These are phyloP conservation scores for Malus hybrid DNA, from an alignment of 331 rosid genomes.

Conservation along the genomic window DNA sequence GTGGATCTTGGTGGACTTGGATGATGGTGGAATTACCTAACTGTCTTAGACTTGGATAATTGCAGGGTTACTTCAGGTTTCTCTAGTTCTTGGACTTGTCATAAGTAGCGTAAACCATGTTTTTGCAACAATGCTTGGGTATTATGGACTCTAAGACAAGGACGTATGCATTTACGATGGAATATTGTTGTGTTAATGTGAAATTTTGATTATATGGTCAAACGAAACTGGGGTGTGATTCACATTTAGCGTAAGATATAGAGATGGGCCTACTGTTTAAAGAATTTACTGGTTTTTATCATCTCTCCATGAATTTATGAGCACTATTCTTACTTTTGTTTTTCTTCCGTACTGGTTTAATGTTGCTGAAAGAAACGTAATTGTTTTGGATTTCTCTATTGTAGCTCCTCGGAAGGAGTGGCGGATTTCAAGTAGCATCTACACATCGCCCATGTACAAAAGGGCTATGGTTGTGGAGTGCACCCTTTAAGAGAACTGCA, in stretches of 20 bases:
- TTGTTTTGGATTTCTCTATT: slow-evolving; percentile 2
- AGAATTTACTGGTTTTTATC: not conserved
- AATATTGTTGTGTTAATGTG: not conserved
- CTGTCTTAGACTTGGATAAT: not conserved
- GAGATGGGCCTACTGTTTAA: not conserved
- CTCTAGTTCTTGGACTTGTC: not conserved
- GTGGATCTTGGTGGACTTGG: not conserved
- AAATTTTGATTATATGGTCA: not conserved
- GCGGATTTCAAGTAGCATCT: slow-evolving; percentile 66
- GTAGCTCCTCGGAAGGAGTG: slow-evolving; percentile 72
- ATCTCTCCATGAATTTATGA: not conserved
- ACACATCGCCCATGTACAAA: slow-evolving; percentile 92
- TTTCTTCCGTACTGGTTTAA: not conserved
- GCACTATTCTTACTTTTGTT: not conserved
- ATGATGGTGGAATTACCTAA: not conserved
- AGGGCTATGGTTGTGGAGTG: slow-evolving; percentile 89
- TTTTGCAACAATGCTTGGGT: not conserved
- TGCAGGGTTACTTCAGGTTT: not conserved
- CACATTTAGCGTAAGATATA: not conserved
- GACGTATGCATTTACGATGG: not conserved
- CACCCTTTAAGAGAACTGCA: slow-evolving; percentile 83
- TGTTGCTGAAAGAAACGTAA: not conserved
- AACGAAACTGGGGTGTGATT: not conserved
- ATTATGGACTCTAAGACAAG: not conserved
- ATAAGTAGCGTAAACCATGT: not conserved